Evolutionary conservation across 2,329 filamentous ascomycete genomes (phyloP).

Genomic region (Aspergillus aculeatus): DNA sequence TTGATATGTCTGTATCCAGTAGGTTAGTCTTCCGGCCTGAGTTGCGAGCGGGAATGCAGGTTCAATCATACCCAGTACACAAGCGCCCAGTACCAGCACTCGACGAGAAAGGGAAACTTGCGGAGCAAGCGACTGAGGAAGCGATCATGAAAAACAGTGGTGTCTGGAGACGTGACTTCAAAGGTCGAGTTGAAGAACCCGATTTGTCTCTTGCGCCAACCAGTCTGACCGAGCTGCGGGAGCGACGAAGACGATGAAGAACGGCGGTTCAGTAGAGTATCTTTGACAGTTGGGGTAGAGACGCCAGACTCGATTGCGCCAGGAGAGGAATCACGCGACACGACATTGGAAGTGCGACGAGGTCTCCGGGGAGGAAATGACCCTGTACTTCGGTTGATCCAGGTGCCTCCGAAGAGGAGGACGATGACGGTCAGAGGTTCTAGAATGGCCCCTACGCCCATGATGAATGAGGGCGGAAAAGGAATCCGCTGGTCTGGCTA

Average conservation of each 20-base stretch:
- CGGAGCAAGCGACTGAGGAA: conserved; percentile 63
- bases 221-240: conserved; percentile 41
- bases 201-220: conserved; percentile 53
- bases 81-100: conserved; percentile 75
- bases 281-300: conserved; percentile 38
- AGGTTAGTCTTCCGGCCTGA: conserved; percentile 10
- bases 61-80: conserved; percentile 69
- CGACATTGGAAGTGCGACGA: conserved; percentile 21
- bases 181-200: conserved; percentile 47
- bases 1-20: conserved; percentile 63
- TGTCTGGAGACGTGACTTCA: conserved; percentile 61
- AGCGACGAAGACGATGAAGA: conserved; percentile 42
- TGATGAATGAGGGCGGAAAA: conserved; percentile 25
- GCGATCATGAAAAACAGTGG: conserved; percentile 58
- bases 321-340: conserved; percentile 32
- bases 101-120: conserved; percentile 69
- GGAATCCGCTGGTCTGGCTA: background rate
- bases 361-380: conserved; percentile 23
- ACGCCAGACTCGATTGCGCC: conserved; percentile 42
- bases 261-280: conserved; percentile 33
- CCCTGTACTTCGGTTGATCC: conserved; percentile 56
- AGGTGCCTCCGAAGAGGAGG: conserved; percentile 61
- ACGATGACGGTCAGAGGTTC: conserved; percentile 63
- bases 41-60: background rate
- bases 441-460: conserved; percentile 58